These are phyloP conservation scores for Beauveria sp. DNA, from an alignment of 2,329 filamentous ascomycete species.

Conservation along the genomic window DNA sequence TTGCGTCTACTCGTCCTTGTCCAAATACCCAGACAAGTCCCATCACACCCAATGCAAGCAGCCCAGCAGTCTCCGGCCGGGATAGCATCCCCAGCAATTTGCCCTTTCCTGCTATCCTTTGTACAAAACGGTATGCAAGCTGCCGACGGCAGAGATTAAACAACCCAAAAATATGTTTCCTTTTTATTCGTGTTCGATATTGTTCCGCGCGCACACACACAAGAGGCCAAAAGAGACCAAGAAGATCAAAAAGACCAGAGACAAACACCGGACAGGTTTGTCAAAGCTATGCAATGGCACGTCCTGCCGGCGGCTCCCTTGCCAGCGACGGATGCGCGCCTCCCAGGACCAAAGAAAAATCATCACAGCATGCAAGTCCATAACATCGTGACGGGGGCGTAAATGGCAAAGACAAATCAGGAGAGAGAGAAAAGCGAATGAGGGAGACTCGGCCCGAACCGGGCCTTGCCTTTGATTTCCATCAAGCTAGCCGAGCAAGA, in stretches of 20 bases:
- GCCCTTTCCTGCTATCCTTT: not conserved
- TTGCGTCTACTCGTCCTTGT: not conserved
- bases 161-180: not conserved
- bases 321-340: not conserved
- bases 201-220: not conserved
- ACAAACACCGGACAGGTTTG: constrained; percentile 5
- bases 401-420: constrained; percentile 17
- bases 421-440: not conserved
- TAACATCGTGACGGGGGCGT: constrained; percentile 17
- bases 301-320: not conserved
- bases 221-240: not conserved
- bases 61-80: not conserved
- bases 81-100: not conserved
- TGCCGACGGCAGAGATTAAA: not conserved
- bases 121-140: constrained; percentile 1
- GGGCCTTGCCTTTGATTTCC: not conserved
- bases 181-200: constrained; percentile 2
- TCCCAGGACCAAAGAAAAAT: constrained; percentile 4
- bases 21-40: not conserved
- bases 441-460: not conserved
- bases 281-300: not conserved
- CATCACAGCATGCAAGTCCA: constrained; percentile 16
- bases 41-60: constrained; percentile 1
- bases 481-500: not conserved
- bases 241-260: not conserved